Conservation (phyloP, 129 eudicot species). For the Ambrosia trifida region DNA sequence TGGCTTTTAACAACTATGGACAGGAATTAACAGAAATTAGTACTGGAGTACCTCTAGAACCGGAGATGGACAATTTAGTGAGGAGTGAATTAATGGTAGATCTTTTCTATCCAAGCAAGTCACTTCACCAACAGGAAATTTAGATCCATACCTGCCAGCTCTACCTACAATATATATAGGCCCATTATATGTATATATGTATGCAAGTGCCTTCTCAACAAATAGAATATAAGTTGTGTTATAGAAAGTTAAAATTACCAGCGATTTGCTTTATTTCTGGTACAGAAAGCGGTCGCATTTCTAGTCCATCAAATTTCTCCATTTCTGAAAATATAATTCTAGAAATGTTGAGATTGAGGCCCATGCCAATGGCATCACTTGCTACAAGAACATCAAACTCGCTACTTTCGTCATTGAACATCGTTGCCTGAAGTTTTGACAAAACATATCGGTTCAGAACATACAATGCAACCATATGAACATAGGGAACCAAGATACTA, state of each 20-base stretch:
- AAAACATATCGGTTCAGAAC: constrained; percentile 29
- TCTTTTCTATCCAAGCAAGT: constrained; percentile 70
- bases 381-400: constrained; percentile 98
- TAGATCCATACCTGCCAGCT: constrained; percentile 94
- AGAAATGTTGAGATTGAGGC: constrained; percentile 91
- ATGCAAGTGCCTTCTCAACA: constrained; percentile 1
- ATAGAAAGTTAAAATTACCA: constrained; percentile 41
- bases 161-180: constrained; percentile 53
- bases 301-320: constrained; percentile 80
- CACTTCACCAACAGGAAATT: constrained; percentile 86
- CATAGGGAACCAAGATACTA: neutral
- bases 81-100: constrained; percentile 74
- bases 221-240: constrained; percentile 3
- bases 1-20: no score
- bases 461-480: constrained; percentile 20
- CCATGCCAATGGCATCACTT: constrained; percentile 99
- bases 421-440: constrained; percentile 83
- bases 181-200: neutral
- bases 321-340: constrained; percentile 84
- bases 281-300: constrained; percentile 68
- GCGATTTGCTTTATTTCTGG: constrained; percentile 97
- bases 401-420: constrained; percentile 87
- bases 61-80: constrained; percentile 82
- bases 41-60: constrained; percentile 57
- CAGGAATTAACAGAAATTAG: neutral